phyloP scores from a whole-genome alignment of 2,329 filamentous ascomycete species.

The Cyphellophora attinorum region DNA sequence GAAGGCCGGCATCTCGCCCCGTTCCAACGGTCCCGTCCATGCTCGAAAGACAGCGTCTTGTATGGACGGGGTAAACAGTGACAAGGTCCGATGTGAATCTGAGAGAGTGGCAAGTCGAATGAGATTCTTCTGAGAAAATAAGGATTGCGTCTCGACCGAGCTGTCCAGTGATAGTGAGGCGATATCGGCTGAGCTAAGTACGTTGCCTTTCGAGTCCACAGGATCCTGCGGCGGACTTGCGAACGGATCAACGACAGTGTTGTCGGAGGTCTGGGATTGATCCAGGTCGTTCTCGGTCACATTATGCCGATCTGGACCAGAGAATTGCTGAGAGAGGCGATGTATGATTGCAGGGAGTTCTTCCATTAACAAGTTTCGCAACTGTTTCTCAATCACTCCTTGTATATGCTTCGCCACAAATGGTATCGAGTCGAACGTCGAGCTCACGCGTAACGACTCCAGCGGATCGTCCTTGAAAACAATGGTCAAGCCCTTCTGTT shows the following conservation, averaged over 20 bases:
- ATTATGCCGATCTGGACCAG: slow-evolving; percentile 76
- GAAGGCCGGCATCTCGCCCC: slow-evolving; percentile 43
- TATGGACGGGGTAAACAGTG: slow-evolving; percentile 85
- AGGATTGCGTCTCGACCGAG: slow-evolving; percentile 69
- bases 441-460: slow-evolving; percentile 95
- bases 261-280: slow-evolving; percentile 44
- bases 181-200: slow-evolving; percentile 64
- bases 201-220: slow-evolving; percentile 69
- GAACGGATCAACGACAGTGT: slow-evolving; percentile 67
- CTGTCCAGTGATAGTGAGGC: slow-evolving; percentile 71
- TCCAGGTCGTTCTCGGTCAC: slow-evolving; percentile 30
- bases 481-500: slow-evolving; percentile 89
- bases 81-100: slow-evolving; percentile 82
- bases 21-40: slow-evolving; percentile 72
- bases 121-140: slow-evolving; percentile 93
- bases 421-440: slow-evolving; percentile 96
- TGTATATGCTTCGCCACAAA: slow-evolving; percentile 97
- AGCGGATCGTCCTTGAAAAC: slow-evolving; percentile 97
- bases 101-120: slow-evolving; percentile 71
- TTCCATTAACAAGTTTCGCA: slow-evolving; percentile 94
- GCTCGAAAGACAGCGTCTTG: slow-evolving; percentile 83
- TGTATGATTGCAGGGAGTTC: slow-evolving; percentile 96
- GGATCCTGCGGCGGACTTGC: slow-evolving; percentile 72
- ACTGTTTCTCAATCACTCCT: slow-evolving; percentile 85
- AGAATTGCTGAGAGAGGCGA: slow-evolving; percentile 74